These are phyloP conservation scores for Lathyrus tuberosus DNA, from an alignment of 306 rosid species.

Conservation along the genomic window DNA sequence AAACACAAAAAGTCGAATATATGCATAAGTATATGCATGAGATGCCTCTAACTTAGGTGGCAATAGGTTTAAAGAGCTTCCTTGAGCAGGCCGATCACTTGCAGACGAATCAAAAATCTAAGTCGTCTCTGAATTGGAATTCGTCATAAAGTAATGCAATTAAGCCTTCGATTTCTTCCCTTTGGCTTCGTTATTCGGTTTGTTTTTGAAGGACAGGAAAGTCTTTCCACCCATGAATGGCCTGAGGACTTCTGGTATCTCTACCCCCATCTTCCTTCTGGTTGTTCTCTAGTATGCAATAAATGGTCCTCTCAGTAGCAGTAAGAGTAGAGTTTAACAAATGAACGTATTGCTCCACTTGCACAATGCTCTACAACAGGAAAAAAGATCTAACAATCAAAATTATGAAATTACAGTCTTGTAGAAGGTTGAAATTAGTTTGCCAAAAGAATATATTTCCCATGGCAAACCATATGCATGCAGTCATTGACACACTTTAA, in stretches of 20 bases:
- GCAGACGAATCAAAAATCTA: slow-evolving; percentile 47
- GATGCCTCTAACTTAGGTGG: too few species aligned
- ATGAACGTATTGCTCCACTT: slow-evolving; percentile 79
- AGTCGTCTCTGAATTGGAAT: slow-evolving; percentile 47
- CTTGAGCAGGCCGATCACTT: slow-evolving; percentile 49
- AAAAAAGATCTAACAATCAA: slow-evolving; percentile 29
- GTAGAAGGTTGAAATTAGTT: neutral
- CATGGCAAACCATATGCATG: neutral
- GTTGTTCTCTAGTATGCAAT: slow-evolving; percentile 93
- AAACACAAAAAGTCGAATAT: too few species aligned
- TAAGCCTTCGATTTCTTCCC: too few species aligned
- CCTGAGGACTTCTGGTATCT: slow-evolving; percentile 72
- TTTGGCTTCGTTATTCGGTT: slow-evolving; percentile 67
- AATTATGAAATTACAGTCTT: neutral
- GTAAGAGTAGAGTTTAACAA: slow-evolving; percentile 94
- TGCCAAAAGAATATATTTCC: slow-evolving; percentile 11
- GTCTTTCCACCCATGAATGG: slow-evolving; percentile 79
- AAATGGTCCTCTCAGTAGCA: slow-evolving; percentile 93
- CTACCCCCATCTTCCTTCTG: slow-evolving; percentile 92
- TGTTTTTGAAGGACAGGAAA: slow-evolving; percentile 80
- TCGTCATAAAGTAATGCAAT: too few species aligned
- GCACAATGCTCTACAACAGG: slow-evolving; percentile 75
- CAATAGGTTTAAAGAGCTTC: slow-evolving; percentile 79
- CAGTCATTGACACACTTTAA: neutral
- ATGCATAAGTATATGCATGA: too few species aligned